Evolutionary conservation across 2,329 filamentous ascomycete genomes (phyloP).

Genomic region (Phaeoacremonium minimum): DNA sequence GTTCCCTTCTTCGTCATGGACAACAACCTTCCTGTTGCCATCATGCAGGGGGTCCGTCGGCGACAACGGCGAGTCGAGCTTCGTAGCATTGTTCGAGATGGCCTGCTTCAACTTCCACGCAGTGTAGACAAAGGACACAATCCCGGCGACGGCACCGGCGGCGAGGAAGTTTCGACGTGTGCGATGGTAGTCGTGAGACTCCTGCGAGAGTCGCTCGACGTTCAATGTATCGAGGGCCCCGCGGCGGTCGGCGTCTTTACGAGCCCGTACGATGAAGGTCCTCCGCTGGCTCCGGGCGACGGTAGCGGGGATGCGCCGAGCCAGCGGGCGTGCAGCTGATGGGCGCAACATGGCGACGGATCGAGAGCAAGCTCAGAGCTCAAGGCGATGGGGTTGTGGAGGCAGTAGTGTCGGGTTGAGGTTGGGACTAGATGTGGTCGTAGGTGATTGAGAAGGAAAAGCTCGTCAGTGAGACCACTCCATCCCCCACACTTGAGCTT

Average conservation of each 20-base stretch:
- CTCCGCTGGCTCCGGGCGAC: slow-evolving; percentile 17
- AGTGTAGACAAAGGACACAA: slow-evolving; percentile 46
- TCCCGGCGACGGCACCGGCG: slow-evolving; percentile 43
- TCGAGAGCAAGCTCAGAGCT: neutral
- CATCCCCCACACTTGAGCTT: too few species aligned
- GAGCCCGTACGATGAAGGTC: slow-evolving; percentile 24
- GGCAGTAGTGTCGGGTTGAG: too few species aligned
- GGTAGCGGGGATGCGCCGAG: slow-evolving; percentile 10
- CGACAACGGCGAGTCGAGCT: slow-evolving; percentile 37
- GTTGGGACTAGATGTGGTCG: too few species aligned
- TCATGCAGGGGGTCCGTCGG: slow-evolving; percentile 41
- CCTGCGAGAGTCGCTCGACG: slow-evolving; percentile 39
- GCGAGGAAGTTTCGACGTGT: slow-evolving; percentile 47
- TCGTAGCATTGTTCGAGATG: slow-evolving; percentile 19
- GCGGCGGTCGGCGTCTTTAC: slow-evolving; percentile 12
- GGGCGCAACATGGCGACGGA: slow-evolving; percentile 23
- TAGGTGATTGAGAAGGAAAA: too few species aligned
- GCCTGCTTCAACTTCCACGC: slow-evolving; percentile 45
- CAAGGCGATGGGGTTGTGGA: too few species aligned
- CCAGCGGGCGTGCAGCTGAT: slow-evolving; percentile 15
- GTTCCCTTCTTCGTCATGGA: slow-evolving; percentile 63
- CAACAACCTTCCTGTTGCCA: slow-evolving; percentile 51
- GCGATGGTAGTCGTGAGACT: slow-evolving; percentile 44
- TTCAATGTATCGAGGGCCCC: slow-evolving; percentile 45
- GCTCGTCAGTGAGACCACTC: too few species aligned